Evolutionary conservation across 805 yeast genomes (phyloP), one percentile per base, ranked within the genome.

Genomic region (Lipomyces anomalus): DNA sequence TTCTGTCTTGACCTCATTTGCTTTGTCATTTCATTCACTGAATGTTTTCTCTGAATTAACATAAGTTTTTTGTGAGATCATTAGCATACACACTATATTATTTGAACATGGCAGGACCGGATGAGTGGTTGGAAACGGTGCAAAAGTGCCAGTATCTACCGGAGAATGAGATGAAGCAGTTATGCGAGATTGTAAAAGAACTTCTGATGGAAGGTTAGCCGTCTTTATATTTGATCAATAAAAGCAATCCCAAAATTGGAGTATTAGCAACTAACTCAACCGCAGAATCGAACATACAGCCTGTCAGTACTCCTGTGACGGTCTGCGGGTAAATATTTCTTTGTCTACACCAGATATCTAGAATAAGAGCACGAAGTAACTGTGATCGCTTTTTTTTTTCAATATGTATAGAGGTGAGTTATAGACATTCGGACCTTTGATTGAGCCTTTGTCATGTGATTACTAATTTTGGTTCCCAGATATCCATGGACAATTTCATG

Each of bases 401-500:
- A n/a, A n/a, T 23, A 9, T 6, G 7, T 38, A 11, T 16, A 47
- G 51, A 40, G 51, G 48, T 45, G 43, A 22, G 52, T 32, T 17
- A 34, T 13, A 13, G 13, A 28, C 16, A 16, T 28, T 13, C 32
- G 16, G 32, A 28, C 16, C 16, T 28, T 28, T 28, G 16, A 13
- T 16, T 28, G 32, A 28, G 16, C 16, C 13, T 16, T 28, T 28
- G 32, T 28, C 13, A 16, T 28, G 17, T 37, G 17, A 37, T n/a
- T n/a, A 13, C 16, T 35, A 22, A 6, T 33, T 9, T 3, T 13
- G 18, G 4, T 16, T 11, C 9, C 21, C n/a, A 61, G 98, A 90
- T 67, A 92, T 90, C 58, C 98, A 90, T 66, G 98, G 98, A 3
- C 98, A 90, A 65, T 90, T 90, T 65, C 97, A 90, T 63, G 98